These are phyloP conservation scores for Ploettnerulaceae sp. DNA, from an alignment of 2,329 filamentous ascomycete species.

Conservation along the genomic window DNA sequence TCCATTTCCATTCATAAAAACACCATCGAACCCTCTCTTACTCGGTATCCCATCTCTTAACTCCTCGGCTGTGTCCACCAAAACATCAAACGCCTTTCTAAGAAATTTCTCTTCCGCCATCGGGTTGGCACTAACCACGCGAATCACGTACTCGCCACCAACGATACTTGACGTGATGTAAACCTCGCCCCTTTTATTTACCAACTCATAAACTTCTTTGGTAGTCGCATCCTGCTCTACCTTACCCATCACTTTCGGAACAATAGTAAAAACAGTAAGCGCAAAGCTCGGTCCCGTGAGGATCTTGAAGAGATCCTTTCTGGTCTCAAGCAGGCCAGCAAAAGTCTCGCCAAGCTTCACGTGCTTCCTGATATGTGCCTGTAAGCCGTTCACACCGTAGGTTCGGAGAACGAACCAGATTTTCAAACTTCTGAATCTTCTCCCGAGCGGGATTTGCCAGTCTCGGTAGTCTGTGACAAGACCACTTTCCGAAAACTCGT, in stretches of 20 bases:
- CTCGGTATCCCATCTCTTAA: conserved; percentile 22
- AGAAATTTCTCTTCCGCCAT: conserved; percentile 69
- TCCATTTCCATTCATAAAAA: conserved; percentile 19
- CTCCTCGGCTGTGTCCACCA: conserved; percentile 46
- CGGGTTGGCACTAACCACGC: conserved; percentile 70
- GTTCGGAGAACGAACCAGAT: conserved; percentile 90
- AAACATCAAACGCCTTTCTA: conserved; percentile 65
- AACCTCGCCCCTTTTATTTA: conserved; percentile 71
- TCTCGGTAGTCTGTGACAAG: conserved; percentile 93
- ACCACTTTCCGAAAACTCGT: conserved; percentile 73
- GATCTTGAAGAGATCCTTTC: conserved; percentile 69
- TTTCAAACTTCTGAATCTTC: conserved; percentile 84
- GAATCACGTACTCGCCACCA: conserved; percentile 69
- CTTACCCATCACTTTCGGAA: conserved; percentile 36
- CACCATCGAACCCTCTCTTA: conserved; percentile 11
- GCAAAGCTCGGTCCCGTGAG: conserved; percentile 72
- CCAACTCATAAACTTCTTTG: conserved; percentile 66
- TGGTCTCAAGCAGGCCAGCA: conserved; percentile 49
- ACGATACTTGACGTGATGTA: conserved; percentile 78
- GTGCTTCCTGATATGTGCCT: conserved; percentile 65
- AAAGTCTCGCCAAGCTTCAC: conserved; percentile 68
- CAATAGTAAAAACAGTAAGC: conserved; percentile 70
- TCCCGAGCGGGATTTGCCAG: conserved; percentile 92
- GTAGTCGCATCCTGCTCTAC: conserved; percentile 63
- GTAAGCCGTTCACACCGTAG: conserved; percentile 74